Evolutionary conservation across 352 stramenopile species (phyloP), one percentile per base, ranked within the genome.

Genomic region (Aphanomyces invadans): DNA sequence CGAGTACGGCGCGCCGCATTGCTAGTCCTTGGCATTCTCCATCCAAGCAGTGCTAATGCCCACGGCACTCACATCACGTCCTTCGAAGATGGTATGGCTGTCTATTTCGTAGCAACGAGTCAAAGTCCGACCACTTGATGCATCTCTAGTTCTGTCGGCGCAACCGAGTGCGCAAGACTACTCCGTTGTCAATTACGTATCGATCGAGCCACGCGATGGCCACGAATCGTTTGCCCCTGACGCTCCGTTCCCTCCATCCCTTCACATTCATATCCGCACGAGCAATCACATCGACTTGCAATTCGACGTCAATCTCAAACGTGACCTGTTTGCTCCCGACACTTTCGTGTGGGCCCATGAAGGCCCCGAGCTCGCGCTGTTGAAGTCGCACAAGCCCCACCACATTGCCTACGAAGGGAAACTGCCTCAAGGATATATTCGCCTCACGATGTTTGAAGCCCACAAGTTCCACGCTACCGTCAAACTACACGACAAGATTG

Each of bases 351-450:
- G 25, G 12, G 60, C 45, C 1, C 60, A 67, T 33, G 42, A 25
- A 11, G 60, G 60, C 7, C 60, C 60, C 4, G 60, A 67, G 26
- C 11, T 15, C 23, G 60, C 19, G 28, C 31, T 57, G 7, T 5
- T 67, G 15, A 26, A 62, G 7, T 5, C 31, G 15, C 23, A 4
- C 2, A 17, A 42, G 29, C 60, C 60, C 7, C 45, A 29, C 15
- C 28, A 55, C 21, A 67, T 67, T 45, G 60, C 60, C 17, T 67
- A 67, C 49, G 60, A 42, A 23, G 60, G 33, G 17, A 59, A 23
- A 15, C 5, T 60, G 11, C 60, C 42, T 17, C 9, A 32, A 19
- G 60, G 60, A n/a, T 67, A 67, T 44, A 33, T 33, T 21, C 60
- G 60, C 32, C 36, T 67, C n/a, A 67, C 60, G 19, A 36, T 67